These are phyloP conservation scores for Hagleromyces aurorensis DNA, from an alignment of 805 yeast species.

Conservation along the genomic window DNA sequence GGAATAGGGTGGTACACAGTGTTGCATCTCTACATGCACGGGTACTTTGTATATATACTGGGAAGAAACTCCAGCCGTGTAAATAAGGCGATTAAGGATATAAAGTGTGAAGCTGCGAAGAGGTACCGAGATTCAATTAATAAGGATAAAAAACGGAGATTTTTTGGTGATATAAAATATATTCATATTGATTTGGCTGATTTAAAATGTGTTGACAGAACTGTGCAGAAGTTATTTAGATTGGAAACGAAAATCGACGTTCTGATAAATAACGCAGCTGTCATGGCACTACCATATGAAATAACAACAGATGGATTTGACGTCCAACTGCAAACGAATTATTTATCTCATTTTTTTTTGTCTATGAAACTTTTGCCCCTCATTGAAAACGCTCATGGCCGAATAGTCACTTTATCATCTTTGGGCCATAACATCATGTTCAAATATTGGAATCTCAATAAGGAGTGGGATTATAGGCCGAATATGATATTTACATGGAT, in stretches of 20 bases:
- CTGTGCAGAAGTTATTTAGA: slow-evolving; percentile 39
- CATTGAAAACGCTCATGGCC: slow-evolving; percentile 34
- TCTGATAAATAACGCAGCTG: slow-evolving; percentile 71
- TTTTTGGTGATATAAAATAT: slow-evolving; percentile 44
- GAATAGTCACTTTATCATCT: slow-evolving; percentile 59
- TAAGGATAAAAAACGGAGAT: slow-evolving; percentile 13
- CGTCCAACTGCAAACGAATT: slow-evolving; percentile 72
- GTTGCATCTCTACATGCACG: slow-evolving; percentile 70
- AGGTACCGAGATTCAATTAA: slow-evolving; percentile 3
- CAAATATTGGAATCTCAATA: slow-evolving; percentile 39
- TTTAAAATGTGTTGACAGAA: slow-evolving; percentile 39
- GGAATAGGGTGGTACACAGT: slow-evolving; percentile 78
- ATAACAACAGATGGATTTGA: slow-evolving; percentile 66
- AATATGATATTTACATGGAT: slow-evolving; percentile 67
- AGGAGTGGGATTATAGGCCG: slow-evolving; percentile 48
- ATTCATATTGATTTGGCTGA: slow-evolving; percentile 50
- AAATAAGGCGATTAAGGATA: slow-evolving; percentile 45
- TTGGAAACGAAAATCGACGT: slow-evolving; percentile 48
- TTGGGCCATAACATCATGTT: slow-evolving; percentile 53
- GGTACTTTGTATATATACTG: slow-evolving; percentile 65
- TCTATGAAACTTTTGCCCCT: slow-evolving; percentile 52
- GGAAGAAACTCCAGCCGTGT: slow-evolving; percentile 58
- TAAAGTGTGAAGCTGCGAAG: slow-evolving; percentile 44
- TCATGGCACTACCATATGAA: slow-evolving; percentile 65
- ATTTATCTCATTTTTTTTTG: slow-evolving; percentile 64